Percentiles rank a stretch among this genome's conserved stretches.
Evolutionary conservation across 805 yeast species (phyloP).

Genomic region (Candida cerambycidarum): DNA sequence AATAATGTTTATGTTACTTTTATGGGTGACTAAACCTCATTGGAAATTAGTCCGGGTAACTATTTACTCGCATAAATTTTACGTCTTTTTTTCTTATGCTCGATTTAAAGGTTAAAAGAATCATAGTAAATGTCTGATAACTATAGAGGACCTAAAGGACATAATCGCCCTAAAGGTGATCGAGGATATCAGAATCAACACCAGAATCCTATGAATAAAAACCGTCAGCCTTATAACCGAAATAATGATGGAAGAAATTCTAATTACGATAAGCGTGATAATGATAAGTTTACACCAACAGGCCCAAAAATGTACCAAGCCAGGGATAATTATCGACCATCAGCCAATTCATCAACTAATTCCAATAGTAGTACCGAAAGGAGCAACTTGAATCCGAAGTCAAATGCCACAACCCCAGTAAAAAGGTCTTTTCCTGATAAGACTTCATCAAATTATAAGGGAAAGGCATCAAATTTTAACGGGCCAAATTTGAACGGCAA

Average conservation of each 20-base stretch:
- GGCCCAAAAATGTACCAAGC: slow-evolving; percentile 23
- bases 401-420: not conserved
- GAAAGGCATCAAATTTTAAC: not conserved
- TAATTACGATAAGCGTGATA: slow-evolving; percentile 5
- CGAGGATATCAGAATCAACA: slow-evolving; percentile 1
- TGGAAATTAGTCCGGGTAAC: slow-evolving; percentile 9
- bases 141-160: slow-evolving; percentile 25
- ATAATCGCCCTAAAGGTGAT: slow-evolving; percentile 15
- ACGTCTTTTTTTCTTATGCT: slow-evolving; percentile 5
- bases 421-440: slow-evolving; percentile 12
- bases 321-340: slow-evolving; percentile 25
- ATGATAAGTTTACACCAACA: slow-evolving; percentile 12
- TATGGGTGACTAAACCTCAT: too few species aligned
- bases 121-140: slow-evolving; percentile 30
- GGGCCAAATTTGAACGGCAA: too few species aligned
- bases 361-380: not conserved
- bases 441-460: slow-evolving; percentile 5
- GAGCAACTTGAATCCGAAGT: too few species aligned
- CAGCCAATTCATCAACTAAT: slow-evolving; percentile 4
- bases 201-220: not conserved
- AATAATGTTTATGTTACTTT: too few species aligned
- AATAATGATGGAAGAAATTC: slow-evolving; percentile 11
- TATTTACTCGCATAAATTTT: slow-evolving; percentile 2
- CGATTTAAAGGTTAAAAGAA: slow-evolving; percentile 1
- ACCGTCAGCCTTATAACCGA: slow-evolving; percentile 10